These are phyloP conservation scores for Trichophyton simii DNA, from an alignment of 2,329 filamentous ascomycete species.

Conservation along the genomic window DNA sequence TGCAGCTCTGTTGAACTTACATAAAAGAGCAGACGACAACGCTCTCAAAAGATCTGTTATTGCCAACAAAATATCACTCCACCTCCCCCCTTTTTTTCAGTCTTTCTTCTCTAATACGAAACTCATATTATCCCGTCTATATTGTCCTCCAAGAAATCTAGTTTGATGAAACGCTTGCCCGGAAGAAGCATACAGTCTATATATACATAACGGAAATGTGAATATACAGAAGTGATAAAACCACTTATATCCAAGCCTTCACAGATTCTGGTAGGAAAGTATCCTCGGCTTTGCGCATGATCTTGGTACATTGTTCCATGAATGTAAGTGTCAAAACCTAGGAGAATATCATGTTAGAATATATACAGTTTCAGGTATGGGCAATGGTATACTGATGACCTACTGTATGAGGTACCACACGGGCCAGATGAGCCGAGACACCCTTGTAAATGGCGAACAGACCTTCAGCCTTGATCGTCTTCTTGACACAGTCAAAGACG, in stretches of 20 bases:
- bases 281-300: slow-evolving; percentile 67
- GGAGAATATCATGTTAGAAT: slow-evolving; percentile 15
- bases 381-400: slow-evolving; percentile 16
- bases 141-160: slow-evolving; percentile 6
- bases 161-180: not conserved
- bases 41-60: not conserved
- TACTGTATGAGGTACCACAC: slow-evolving; percentile 85
- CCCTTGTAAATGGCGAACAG: slow-evolving; percentile 93
- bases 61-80: not conserved
- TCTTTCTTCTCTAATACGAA: not conserved
- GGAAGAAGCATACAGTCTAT: not conserved
- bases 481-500: slow-evolving; percentile 80
- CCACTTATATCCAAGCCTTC: slow-evolving; percentile 35
- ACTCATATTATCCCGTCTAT: not conserved
- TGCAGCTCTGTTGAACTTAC: not conserved
- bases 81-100: not conserved
- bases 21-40: not conserved
- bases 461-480: slow-evolving; percentile 85
- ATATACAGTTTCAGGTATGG: not conserved
- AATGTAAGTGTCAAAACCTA: slow-evolving; percentile 78
- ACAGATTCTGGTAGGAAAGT: slow-evolving; percentile 38
- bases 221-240: not conserved
- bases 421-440: slow-evolving; percentile 83
- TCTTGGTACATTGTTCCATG: slow-evolving; percentile 93
- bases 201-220: not conserved